phyloP scores from a whole-genome alignment of 1,284 basidiomycete genomes.

The Sanghuangporus baumii region DNA sequence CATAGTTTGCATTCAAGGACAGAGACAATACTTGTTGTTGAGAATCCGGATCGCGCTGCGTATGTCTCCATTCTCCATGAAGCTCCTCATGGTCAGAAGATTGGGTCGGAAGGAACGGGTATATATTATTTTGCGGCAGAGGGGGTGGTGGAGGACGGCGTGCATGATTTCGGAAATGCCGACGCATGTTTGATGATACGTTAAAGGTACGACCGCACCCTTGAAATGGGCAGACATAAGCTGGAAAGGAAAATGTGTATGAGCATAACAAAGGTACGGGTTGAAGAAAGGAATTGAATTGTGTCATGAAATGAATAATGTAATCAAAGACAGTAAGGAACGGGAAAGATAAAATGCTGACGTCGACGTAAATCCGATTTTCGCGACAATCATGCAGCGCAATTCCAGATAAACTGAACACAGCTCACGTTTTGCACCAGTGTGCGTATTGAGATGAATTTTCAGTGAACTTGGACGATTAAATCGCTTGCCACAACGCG shows the following conservation, averaged over 20 bases:
- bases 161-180: conserved; percentile 34
- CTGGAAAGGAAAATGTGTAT: conserved; percentile 30
- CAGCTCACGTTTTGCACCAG: conserved; percentile 66
- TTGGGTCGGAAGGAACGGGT: neutral
- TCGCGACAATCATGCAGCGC: conserved; percentile 41
- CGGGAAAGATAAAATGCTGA: neutral
- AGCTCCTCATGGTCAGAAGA: neutral
- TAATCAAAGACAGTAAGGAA: neutral
- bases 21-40: neutral
- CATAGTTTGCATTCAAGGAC: neutral
- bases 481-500: conserved; percentile 64
- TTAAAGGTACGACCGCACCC: conserved; percentile 37
- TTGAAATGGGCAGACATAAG: conserved; percentile 51
- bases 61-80: neutral
- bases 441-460: conserved; percentile 74
- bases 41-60: neutral
- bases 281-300: neutral
- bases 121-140: neutral
- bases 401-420: conserved; percentile 47
- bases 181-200: conserved; percentile 39
- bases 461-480: conserved; percentile 72
- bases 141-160: conserved; percentile 1
- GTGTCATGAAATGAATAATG: neutral
- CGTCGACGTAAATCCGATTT: neutral
- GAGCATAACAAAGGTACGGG: neutral